Base-by-base conservation (phyloP, 495 filamentous ascomycete genomes). In the Aspergillus nanangensis region DNA sequence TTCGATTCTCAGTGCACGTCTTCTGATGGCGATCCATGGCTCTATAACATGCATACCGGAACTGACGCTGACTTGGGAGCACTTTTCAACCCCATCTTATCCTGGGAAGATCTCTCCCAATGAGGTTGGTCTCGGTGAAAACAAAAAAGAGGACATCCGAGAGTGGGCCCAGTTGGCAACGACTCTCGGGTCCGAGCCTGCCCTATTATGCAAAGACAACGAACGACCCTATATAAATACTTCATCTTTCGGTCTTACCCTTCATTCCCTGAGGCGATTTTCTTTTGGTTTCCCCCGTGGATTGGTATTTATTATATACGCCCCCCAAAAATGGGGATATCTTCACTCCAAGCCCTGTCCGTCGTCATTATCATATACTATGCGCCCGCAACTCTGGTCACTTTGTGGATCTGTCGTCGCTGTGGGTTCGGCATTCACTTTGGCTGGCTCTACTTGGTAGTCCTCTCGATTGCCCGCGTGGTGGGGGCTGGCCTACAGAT, bases 401-500 rank as follows among this genome's bases (percentile, higher is more conserved):
- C 44, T 10, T n/a, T 22, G 15, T 19, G 10, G 18, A 20, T 46
- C 9, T 27, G 33, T 13, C 15, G 8, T 22, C 19, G 33, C 14
- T 21, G 35, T 13, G 34, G 44, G 18, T 15, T 46, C n/a, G 44
- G 44, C 20, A 37, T 22, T 2, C 33, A 37, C 10, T 38, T 20
- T 13, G 44, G 44, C n/a, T 46, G 44, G 44, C 44, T 46, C 8
- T 46, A 46, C 33, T 20, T 46, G n/a, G 19, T 18, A 19, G 5
- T 37, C 8, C 34, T 46, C 7, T 21, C 32, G 8, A 21, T 46
- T 18, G 19, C 35, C 11, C 44, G 44, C 2, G 22, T 46, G 1
- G 34, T 38, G 2, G 44, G 44, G 13, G 32, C 44, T 2, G 32
- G 11, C 4, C 32, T 46, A 11, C 44, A 46, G 19, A 38, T 46